Evolutionary conservation across 2,329 filamentous ascomycete species (phyloP), one percentile per base, ranked within the genome.

Genomic region (Ophiostoma tasmaniense): DNA sequence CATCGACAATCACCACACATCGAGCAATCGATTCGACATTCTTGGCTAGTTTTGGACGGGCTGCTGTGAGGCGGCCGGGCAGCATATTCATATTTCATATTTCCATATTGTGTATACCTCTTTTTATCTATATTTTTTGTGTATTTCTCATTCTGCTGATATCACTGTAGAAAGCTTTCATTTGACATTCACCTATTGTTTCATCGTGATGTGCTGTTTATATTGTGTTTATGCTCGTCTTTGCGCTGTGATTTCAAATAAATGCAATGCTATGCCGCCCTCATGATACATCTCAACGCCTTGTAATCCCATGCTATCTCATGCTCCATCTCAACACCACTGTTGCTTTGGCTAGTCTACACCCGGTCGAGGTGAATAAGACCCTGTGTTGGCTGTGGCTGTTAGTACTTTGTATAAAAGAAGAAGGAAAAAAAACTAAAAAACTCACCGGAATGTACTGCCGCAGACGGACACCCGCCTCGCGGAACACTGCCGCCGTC

Each of bases 391-490:
- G 87, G 86, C 87, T 89, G 74, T 10, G 39, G 22, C 17, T 65
- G 64, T 64, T 62, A 62, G 64, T 39, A n/a, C n/a, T 13, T 3
- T 52, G 1, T 35, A 50, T 1, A 25, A 50, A 2, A 14, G 39
- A 6, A 45, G 42, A 14, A 20, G 20, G 17, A 20, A 6, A 4
- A 45, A 5, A 69, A 69, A 67, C 70, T 52, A 67, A 28, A 20
- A 67, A 33, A 85, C 88, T 81, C 78, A 93, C 91, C 71, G 92
- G 92, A 72, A 89, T 89, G 76, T 97, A 98, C 78, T 98, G 93
- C 74, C 95, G 85, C 75, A 99, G 80, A 71, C 85, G 86, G 22
- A 98, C 91, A 0, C 94, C 94, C 7, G 93, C 93, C 77, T 93
- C 87, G 70, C 87, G 82, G 73, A 99, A 91, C 35, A 99, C 90